Conservation (phyloP, 176 grass and related monocot genomes). For the Aegilops tauschii region DNA sequence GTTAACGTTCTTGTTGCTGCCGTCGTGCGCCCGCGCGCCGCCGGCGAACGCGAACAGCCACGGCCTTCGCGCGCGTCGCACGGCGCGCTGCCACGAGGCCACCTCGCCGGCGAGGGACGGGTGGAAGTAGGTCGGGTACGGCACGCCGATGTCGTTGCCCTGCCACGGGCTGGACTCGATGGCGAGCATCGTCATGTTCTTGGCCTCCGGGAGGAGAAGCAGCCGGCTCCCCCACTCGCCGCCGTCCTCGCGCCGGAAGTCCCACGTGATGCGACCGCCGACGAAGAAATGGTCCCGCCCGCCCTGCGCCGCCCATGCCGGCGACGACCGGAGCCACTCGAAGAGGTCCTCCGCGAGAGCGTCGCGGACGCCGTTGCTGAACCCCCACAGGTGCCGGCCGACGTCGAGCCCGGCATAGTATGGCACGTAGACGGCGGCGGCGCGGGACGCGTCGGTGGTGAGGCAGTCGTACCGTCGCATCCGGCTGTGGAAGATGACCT, state of each 20-base stretch:
- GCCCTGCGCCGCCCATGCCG: slow-evolving; percentile 38
- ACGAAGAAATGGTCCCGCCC: slow-evolving; percentile 68
- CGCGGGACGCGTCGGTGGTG: slow-evolving; percentile 39
- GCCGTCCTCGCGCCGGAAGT: slow-evolving; percentile 45
- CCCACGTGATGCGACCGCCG: slow-evolving; percentile 60
- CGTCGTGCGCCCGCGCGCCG: slow-evolving; percentile 13
- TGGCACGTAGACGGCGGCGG: slow-evolving; percentile 57
- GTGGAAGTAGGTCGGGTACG: slow-evolving; percentile 81
- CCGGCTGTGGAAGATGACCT: slow-evolving; percentile 69
- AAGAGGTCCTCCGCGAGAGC: slow-evolving; percentile 38
- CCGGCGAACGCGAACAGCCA: slow-evolving; percentile 68
- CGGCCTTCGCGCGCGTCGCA: slow-evolving; percentile 34
- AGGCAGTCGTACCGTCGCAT: slow-evolving; percentile 70
- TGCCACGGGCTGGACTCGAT: slow-evolving; percentile 53
- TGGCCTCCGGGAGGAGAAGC: slow-evolving; percentile 41
- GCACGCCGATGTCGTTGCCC: slow-evolving; percentile 37
- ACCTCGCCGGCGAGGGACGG: slow-evolving; percentile 47
- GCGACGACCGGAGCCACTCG: slow-evolving; percentile 16
- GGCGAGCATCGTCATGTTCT: slow-evolving; percentile 59
- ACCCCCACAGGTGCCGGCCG: slow-evolving; percentile 53
- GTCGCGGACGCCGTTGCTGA: slow-evolving; percentile 38
- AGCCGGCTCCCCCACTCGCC: slow-evolving; percentile 62
- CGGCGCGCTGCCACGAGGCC: slow-evolving; percentile 40
- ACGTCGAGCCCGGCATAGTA: slow-evolving; percentile 71
- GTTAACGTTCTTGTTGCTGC: background rate